Percentiles rank a stretch among this genome's conserved stretches.
These are phyloP conservation scores for Venturia pyrina DNA, from an alignment of 2,329 filamentous ascomycete genomes.

Conservation along the genomic window DNA sequence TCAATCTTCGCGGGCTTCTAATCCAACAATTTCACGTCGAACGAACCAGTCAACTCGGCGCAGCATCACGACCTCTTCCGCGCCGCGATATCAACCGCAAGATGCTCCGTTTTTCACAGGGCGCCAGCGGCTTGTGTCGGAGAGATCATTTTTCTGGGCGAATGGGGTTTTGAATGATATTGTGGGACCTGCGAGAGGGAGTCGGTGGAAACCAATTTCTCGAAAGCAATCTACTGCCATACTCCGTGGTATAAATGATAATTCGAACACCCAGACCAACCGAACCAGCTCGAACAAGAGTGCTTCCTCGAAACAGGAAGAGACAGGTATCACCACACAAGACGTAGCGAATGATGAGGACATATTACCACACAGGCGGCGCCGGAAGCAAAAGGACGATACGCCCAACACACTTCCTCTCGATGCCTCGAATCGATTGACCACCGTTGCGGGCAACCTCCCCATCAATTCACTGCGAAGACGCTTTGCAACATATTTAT, in stretches of 20 bases:
- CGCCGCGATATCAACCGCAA: background rate
- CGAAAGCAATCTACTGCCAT: slow-evolving; percentile 10
- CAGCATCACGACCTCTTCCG: slow-evolving; percentile 5
- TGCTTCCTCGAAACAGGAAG: background rate
- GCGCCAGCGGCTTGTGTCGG: background rate
- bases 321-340: background rate
- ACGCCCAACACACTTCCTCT: slow-evolving; percentile 24
- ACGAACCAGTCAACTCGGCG: background rate
- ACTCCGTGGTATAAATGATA: background rate
- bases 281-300: background rate
- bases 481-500: slow-evolving; percentile 68
- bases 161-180: slow-evolving; percentile 11
- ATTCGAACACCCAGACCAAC: too few species aligned
- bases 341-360: slow-evolving; percentile 6
- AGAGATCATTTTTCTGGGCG: slow-evolving; percentile 13
- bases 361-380: slow-evolving; percentile 13
- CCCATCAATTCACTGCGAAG: slow-evolving; percentile 51
- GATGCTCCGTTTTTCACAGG: background rate
- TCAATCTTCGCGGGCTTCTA: background rate
- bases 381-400: slow-evolving; percentile 15
- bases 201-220: background rate
- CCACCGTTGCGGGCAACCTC: slow-evolving; percentile 45
- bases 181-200: background rate
- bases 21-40: background rate
- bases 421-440: slow-evolving; percentile 52